Evolutionary conservation across 2,329 filamentous ascomycete species (phyloP).

Genomic region (Colletotrichum sidae): DNA sequence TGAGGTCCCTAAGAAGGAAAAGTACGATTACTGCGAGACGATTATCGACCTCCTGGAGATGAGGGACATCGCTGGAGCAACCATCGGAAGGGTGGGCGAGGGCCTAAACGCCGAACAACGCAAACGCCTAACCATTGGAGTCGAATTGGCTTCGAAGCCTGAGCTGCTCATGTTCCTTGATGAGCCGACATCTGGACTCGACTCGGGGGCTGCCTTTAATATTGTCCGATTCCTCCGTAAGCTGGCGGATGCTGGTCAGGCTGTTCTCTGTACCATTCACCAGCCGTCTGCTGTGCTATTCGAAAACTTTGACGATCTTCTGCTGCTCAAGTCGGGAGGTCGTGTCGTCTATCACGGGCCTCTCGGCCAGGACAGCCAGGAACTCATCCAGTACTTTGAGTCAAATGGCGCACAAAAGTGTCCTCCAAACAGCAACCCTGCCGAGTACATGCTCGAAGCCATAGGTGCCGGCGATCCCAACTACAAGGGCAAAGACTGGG

Average conservation of each 20-base stretch:
- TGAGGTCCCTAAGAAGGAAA: constrained; percentile 68
- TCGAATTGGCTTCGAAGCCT: constrained; percentile 67
- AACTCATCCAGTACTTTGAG: constrained; percentile 64
- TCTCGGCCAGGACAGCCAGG: constrained; percentile 60
- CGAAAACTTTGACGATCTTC: constrained; percentile 66
- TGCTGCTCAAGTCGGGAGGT: constrained; percentile 66
- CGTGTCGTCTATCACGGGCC: constrained; percentile 66
- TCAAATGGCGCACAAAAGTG: constrained; percentile 61
- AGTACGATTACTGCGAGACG: constrained; percentile 75
- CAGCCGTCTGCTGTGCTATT: constrained; percentile 69
- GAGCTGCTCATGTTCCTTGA: constrained; percentile 74
- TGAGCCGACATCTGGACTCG: constrained; percentile 69
- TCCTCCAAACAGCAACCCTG: constrained; percentile 61
- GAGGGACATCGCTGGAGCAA: constrained; percentile 73
- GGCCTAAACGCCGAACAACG: constrained; percentile 72
- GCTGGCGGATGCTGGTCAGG: constrained; percentile 69
- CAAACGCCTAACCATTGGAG: constrained; percentile 67
- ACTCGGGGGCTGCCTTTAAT: constrained; percentile 69
- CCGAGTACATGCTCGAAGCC: constrained; percentile 67
- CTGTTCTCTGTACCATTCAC: constrained; percentile 71
- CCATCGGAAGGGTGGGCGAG: constrained; percentile 68
- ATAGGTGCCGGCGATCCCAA: constrained; percentile 73
- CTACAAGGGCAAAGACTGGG: constrained; percentile 71
- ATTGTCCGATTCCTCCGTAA: constrained; percentile 72
- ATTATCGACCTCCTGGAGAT: constrained; percentile 78